Base-by-base conservation (phyloP, 352 stramenopile species). In the Phytophthora citricola region DNA sequence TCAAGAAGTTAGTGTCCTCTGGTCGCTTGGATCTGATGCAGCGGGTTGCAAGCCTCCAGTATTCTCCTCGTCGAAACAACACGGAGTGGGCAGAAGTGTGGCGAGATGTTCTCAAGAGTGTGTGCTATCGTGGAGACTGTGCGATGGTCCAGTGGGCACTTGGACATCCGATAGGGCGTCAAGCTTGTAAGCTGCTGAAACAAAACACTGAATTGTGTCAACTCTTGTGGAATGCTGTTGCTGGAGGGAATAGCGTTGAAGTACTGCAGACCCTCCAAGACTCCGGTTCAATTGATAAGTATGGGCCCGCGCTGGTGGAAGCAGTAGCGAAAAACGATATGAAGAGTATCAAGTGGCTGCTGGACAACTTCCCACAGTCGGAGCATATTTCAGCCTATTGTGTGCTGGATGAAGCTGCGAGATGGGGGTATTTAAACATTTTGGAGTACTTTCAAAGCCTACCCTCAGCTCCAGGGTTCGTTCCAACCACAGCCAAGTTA, bases 171-270 rank as follows among this genome's bases (percentile, higher is more conserved):
- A 4, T 11, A 0, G 31, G 7, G 2, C 31, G 31, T 36, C 31
- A 0, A 36, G 31, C 31, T 11, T 12, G 0, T 0, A 11, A 12
- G 31, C 31, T 12, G 2, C 31, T 36, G 0, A 36, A 36, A 4
- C 8, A 1, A 14, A 0, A 12, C 0, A 4, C 0, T 14, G 0
- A 36, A 12, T 4, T 36, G 7, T 14, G 0, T 2, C 31, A 36
- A 36, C 31, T 36, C 31, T 14, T 36, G 31, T 14, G 8, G 31
- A 36, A 36, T 14, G 9, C 31, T 5, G 31, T 14, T 0, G 31
- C 31, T 36, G 9, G 9, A 36, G 31, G 31, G 0, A 9, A 4
- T 32, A 32, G 3, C 29, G 3, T 32, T 14, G 31, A 14, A 3
- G 4, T 36, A 4, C 9, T 36, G 8, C 31, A 36, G 31, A 36